Conservation (phyloP, 805 yeast species). For the Candida michaelii region DNA sequence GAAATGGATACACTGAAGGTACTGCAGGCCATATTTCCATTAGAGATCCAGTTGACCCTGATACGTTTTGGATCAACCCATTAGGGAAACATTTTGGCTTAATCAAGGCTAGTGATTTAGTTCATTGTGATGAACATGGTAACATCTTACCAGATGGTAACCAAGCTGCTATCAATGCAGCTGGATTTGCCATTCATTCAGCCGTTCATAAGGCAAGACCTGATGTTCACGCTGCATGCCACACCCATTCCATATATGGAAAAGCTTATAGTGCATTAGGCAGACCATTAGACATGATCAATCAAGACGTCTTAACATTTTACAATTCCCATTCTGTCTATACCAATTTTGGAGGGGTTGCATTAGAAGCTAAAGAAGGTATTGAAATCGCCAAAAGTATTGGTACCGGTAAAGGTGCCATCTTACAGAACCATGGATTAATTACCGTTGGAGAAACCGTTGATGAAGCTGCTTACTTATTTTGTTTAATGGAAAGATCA, state of each 20-base stretch:
- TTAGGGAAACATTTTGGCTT: constrained; percentile 68
- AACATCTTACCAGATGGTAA: constrained; percentile 38
- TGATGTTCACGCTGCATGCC: constrained; percentile 41
- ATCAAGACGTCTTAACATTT: constrained; percentile 72
- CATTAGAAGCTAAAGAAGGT: constrained; percentile 38
- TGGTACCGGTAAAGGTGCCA: constrained; percentile 31
- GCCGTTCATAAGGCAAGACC: constrained; percentile 40
- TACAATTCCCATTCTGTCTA: constrained; percentile 68
- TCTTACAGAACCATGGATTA: constrained; percentile 35
- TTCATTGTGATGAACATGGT: constrained; percentile 38
- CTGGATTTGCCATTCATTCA: constrained; percentile 41
- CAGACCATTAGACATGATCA: constrained; percentile 64
- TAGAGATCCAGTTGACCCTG: constrained; percentile 75
- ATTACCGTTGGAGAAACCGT: constrained; percentile 35
- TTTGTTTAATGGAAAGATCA: constrained; percentile 30
- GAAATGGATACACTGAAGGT: constrained; percentile 75
- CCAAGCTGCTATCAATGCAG: constrained; percentile 39
- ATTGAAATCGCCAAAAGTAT: constrained; percentile 27
- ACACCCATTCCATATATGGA: constrained; percentile 40
- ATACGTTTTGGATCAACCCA: constrained; percentile 87
- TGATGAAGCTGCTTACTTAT: constrained; percentile 38
- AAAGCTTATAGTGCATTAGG: constrained; percentile 40
- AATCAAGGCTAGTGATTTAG: constrained; percentile 39
- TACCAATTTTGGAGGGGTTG: constrained; percentile 75
- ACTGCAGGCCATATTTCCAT: constrained; percentile 83